Base-by-base conservation (phyloP, 177 flowering plant species). In the Tripterygium wilfordii region DNA sequence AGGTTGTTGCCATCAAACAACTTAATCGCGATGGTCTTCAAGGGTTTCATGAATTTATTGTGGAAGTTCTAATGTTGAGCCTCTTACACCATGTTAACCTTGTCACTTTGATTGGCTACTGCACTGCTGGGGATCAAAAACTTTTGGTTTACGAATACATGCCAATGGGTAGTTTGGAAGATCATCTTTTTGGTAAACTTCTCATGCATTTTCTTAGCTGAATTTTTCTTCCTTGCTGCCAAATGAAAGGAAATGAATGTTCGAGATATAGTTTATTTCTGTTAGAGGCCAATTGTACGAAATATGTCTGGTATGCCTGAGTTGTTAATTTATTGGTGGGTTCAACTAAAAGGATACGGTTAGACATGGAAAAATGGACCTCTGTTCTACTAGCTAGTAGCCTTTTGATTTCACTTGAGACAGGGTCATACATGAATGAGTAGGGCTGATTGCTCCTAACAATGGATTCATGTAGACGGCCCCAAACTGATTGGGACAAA, bases 41-140 rank as follows among this genome's bases (percentile, higher is more conserved):
- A 50, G 96, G 96, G 25, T 74, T 71, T 68, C 79, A 70, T 48
- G 97, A 87, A 57, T 89, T 89, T 53, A 74, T 87, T 30, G 76
- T 85, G 36, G 97, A 87, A 65, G 88, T 90, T 60, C 78, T 90
- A 24, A 82, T 90, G 94, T 60, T 82, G 20, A 82, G 97, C 58
- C 57, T 80, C 18, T 55, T 90, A 18, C 96, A 81, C 60, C 97
- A 90, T 67, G 31, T 69, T 14, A 76, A 91, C 58, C 92, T 91
- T 28, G 96, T 91, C 52, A 88, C 78, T 27, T 71, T 88, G 75
- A 81, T 68, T 28, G 98, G 98, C 3, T 91, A 85, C 48, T 88
- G 95, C 59, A 71, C 89, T 21, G 84, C 88, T 61, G 92, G 95
- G 45, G 85, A 83, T 65, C 88, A 85, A 45, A 77, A 95, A 45